These are phyloP conservation scores for Anthracocystis setariae DNA, from an alignment of 1,284 basidiomycete genomes.

Conservation along the genomic window DNA sequence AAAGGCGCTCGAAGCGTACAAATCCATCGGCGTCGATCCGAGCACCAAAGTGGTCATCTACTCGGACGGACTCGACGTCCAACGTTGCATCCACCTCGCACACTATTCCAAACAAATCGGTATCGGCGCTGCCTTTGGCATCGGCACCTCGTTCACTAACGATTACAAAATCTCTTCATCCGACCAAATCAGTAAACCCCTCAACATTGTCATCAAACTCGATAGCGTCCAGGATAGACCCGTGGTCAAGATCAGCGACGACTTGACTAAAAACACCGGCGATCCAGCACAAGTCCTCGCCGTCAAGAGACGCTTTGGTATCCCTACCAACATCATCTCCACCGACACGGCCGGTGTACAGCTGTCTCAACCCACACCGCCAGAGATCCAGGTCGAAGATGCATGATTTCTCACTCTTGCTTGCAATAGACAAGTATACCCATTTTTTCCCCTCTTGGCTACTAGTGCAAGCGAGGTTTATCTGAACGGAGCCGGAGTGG, in stretches of 20 bases:
- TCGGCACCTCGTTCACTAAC: constrained; percentile 62
- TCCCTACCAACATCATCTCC: constrained; percentile 19
- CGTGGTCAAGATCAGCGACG: constrained; percentile 66
- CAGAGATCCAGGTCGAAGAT: constrained; percentile 34
- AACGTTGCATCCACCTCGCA: constrained; percentile 55
- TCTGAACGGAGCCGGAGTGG: constrained; percentile 24
- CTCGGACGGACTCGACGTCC: constrained; percentile 60
- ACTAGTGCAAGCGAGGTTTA: too few species aligned
- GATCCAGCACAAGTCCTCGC: constrained; percentile 53
- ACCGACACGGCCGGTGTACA: too few species aligned
- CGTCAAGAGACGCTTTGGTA: constrained; percentile 42
- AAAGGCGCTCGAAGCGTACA: constrained; percentile 53
- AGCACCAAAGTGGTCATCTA: constrained; percentile 62
- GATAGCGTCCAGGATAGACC: constrained; percentile 51
- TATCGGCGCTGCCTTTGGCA: constrained; percentile 62
- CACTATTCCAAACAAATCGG: constrained; percentile 51
- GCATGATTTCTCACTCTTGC: constrained; percentile 10
- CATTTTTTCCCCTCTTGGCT: too few species aligned
- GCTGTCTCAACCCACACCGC: too few species aligned
- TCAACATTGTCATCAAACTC: constrained; percentile 67
- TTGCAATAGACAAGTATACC: too few species aligned
- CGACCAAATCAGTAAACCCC: constrained; percentile 40
- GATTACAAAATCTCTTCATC: constrained; percentile 30
- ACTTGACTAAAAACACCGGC: constrained; percentile 66
- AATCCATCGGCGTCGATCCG: constrained; percentile 55